A percentile compares a stretch with the other conserved stretches of the same genome.
Conservation (phyloP, 2,329 filamentous ascomycete species). For the Neofusicoccum cordaticola region DNA sequence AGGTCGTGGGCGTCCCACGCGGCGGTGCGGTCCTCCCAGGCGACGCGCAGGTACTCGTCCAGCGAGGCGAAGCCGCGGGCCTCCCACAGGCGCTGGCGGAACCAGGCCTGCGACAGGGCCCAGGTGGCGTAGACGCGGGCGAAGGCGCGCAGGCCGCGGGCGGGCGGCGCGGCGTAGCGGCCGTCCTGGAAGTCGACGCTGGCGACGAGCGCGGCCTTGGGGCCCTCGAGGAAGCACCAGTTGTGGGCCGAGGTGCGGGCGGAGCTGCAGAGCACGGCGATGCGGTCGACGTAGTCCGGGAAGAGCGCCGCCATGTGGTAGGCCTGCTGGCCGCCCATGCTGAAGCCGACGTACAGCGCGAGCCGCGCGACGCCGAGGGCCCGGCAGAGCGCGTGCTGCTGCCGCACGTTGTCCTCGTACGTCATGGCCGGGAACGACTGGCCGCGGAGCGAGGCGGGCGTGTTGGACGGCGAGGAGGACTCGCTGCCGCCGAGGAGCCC, state of each 20-base stretch:
- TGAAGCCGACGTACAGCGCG: conserved; percentile 53
- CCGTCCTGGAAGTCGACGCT: conserved; percentile 35
- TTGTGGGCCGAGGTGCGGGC: conserved; percentile 54
- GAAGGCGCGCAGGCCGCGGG: conserved; percentile 33
- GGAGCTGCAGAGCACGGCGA: conserved; percentile 49
- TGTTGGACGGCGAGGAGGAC: conserved; percentile 54
- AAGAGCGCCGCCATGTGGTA: conserved; percentile 53
- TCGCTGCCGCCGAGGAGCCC: conserved; percentile 55
- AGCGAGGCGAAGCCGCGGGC: conserved; percentile 31
- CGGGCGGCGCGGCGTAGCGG: not conserved
- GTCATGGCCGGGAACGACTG: conserved; percentile 44
- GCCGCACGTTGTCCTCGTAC: conserved; percentile 52
- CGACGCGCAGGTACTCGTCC: conserved; percentile 25
- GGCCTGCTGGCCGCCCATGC: conserved; percentile 55
- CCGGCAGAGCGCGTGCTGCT: conserved; percentile 47
- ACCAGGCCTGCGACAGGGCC: conserved; percentile 42
- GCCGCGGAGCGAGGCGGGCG: conserved; percentile 14
- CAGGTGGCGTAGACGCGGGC: conserved; percentile 40
- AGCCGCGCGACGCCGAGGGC: conserved; percentile 44
- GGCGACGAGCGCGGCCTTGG: conserved; percentile 48
- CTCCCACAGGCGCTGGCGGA: conserved; percentile 38
- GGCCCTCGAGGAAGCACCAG: conserved; percentile 55
- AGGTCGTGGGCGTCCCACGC: conserved; percentile 38
- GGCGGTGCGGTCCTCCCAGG: conserved; percentile 29
- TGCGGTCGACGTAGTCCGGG: conserved; percentile 44